Base-by-base conservation (phyloP, 768 basidiomycete species). In the Trametes maxima region DNA sequence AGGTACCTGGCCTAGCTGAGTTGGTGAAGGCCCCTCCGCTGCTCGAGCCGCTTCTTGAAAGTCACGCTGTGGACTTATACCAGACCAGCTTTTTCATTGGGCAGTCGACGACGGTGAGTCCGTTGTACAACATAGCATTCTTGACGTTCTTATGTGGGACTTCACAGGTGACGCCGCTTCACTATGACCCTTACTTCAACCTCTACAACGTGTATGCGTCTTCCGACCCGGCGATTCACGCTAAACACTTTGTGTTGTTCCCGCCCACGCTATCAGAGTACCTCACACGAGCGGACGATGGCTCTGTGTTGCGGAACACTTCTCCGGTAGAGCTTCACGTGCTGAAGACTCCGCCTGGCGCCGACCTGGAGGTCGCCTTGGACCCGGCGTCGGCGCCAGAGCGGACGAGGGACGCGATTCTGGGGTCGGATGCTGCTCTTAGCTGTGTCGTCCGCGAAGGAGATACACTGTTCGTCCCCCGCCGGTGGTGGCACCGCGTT, bases 401-500 rank as follows among this genome's bases (percentile, higher is more conserved):
- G 25, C 49, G 45, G 17, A 39, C 55, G 28, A 35, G 43, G 40
- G 57, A 68, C 28, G 61, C 54, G 11, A 36, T 71, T 21, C 37
- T 24, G 0, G 28, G 25, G 12, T 45, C 59, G 5, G 40, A 16
- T 6, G n/a, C 22, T 14, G 69, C 60, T 16, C n/a, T 60, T 42
- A 64, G 52, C 37, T 70, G 69, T 45, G 49, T 69, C 7, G 54
- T 68, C 25, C 56, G 61, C 11, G 68, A 69, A 43, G 64, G 70
- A 12, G 67, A 71, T 52, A 69, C 67, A 39, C 45, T 71, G n/a
- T 69, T 65, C 53, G 62, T 71, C 33, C 70, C 68, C 2, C 59
- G 65, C 16, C 59, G 68, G 10, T 69, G 70, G 68, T 69, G 70
- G 67, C 70, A 71, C 47, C 68, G 70, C 17, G 68, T 71, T 16